Base-by-base conservation (phyloP, 176 grass and related monocot genomes). In the Eragrostis curvula region DNA sequence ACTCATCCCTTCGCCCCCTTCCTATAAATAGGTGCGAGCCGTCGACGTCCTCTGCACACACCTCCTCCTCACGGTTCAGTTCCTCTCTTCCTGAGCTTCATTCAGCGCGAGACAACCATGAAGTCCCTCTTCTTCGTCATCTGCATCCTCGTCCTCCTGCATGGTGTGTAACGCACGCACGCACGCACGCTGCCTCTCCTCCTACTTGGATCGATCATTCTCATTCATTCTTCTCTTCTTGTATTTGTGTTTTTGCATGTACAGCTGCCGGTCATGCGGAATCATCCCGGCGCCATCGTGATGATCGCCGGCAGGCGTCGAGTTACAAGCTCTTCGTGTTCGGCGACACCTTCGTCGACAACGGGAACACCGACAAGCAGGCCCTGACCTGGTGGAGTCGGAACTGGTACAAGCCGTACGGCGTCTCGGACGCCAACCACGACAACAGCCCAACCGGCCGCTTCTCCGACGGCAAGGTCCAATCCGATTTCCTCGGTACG, bases 291-390 rank as follows among this genome's bases (percentile, higher is more conserved):
- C n/a, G n/a, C n/a, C n/a, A n/a, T n/a, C n/a, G n/a, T 5, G 70
- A 52, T 5, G 70, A 15, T 2, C 45, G 3, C 17, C 61, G 13
- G 25, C 9, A 25, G 2, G 16, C 45, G 29, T 9, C 36, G 68
- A n/a, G n/a, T n/a, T 68, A 68, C 61, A 40, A 30, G 40, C 9
- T 87, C 42, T 81, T 74, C 47, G 70, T 86, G 76, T 86, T 86
- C 49, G 77, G 84, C 5, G 60, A 81, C 9, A 80, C 36, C 3
- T 80, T 58, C 49, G 77, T 14, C 9, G 70, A 74, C 77, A 74
- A 49, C 7, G 77, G 84, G 3, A 80, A 80, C 70, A 25, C 73
- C 40, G 9, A 20, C 12, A 66, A 32, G 3, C 13, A n/a, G 3
- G 0, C 3, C 0, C 2, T 53, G 18, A 80, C 13, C 9, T 29